A percentile compares a stretch with the other conserved stretches of the same genome.
phyloP scores from a whole-genome alignment of 768 basidiomycete genomes.

The Cyclocybe aegerita region DNA sequence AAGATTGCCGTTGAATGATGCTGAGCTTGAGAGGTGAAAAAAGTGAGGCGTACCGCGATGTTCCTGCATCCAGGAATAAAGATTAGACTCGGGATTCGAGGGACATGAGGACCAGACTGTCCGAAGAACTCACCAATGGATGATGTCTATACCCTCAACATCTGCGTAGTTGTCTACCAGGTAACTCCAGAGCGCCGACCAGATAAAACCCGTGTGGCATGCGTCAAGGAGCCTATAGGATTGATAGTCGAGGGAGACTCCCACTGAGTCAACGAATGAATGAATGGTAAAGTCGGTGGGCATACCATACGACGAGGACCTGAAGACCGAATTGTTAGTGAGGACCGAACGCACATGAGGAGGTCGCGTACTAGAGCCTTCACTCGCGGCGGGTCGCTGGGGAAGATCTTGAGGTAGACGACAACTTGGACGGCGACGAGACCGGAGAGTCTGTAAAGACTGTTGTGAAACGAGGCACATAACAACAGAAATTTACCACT shows the following conservation, averaged over 20 bases:
- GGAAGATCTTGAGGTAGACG: constrained; percentile 34
- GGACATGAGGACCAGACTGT: not conserved
- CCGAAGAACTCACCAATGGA: constrained; percentile 32
- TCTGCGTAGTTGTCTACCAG: constrained; percentile 32
- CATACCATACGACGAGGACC: constrained; percentile 34
- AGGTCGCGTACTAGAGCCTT: constrained; percentile 27
- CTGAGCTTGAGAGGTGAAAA: not conserved
- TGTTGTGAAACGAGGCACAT: not conserved
- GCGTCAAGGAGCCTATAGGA: constrained; percentile 34
- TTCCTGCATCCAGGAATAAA: constrained; percentile 6
- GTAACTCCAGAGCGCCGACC: constrained; percentile 39
- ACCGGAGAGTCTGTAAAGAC: constrained; percentile 27
- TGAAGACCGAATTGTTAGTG: constrained; percentile 4
- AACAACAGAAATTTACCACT: constrained; percentile 3
- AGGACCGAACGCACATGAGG: not conserved
- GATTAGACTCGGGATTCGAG: not conserved
- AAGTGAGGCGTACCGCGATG: constrained; percentile 13
- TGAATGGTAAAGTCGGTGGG: not conserved
- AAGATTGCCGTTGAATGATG: not conserved
- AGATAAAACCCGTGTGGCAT: constrained; percentile 36
- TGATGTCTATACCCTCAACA: constrained; percentile 23
- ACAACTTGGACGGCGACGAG: constrained; percentile 32
- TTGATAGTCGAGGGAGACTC: not conserved
- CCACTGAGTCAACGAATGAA: not conserved
- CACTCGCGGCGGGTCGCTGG: constrained; percentile 20